phyloP scores from a whole-genome alignment of 768 basidiomycete genomes.

The Mycena metata region DNA sequence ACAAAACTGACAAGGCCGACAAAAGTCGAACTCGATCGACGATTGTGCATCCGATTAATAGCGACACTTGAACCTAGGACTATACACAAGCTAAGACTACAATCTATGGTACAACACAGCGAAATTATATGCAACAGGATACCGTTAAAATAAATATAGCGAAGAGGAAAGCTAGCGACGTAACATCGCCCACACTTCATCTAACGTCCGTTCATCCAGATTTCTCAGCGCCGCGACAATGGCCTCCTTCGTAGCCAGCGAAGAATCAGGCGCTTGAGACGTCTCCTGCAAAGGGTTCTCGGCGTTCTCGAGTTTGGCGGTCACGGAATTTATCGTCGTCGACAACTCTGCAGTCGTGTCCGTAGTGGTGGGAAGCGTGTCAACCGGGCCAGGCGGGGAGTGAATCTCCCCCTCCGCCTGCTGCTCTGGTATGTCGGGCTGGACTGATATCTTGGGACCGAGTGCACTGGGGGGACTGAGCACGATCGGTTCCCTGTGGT shows the following conservation, averaged over 20 bases:
- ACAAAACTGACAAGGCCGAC: no score
- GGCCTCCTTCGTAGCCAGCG: conserved; percentile 40
- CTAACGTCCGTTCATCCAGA: conserved; percentile 64
- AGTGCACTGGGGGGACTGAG: conserved; percentile 41
- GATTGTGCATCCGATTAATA: no score
- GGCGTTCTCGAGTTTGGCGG: conserved; percentile 4
- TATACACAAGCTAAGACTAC: neutral
- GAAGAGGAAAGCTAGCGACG: conserved; percentile 11
- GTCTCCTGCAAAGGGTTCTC: conserved; percentile 31
- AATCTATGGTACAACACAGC: neutral
- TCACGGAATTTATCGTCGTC: conserved; percentile 6
- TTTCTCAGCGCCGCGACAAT: conserved; percentile 52
- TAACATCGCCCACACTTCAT: conserved; percentile 55
- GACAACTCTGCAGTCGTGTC: conserved; percentile 7
- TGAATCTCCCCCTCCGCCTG: no score
- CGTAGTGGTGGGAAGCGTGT: conserved; percentile 3
- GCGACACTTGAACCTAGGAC: no score
- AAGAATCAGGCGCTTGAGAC: conserved; percentile 30
- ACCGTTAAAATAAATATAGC: conserved; percentile 3
- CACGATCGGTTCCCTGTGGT: conserved; percentile 57
- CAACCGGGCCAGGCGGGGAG: no score
- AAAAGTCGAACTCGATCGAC: no score
- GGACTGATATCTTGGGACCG: conserved; percentile 58
- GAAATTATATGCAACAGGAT: neutral
- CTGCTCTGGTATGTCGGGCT: conserved; percentile 64